Evolutionary conservation across 352 stramenopile genomes (phyloP), one percentile per base, ranked within the genome.

Genomic region (Globisporangium lucens): DNA sequence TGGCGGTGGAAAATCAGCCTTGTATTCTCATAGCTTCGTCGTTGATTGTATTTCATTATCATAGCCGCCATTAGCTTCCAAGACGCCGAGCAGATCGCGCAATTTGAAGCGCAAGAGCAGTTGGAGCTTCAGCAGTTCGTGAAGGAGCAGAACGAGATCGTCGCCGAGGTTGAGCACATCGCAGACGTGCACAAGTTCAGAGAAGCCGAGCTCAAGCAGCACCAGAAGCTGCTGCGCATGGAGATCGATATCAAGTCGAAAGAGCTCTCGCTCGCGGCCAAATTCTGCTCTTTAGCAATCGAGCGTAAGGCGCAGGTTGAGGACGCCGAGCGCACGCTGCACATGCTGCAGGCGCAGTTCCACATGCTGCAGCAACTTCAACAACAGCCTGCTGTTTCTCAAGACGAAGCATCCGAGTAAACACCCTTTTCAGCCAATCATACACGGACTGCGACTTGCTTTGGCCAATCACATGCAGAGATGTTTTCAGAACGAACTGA

Each of bases 151-250:
- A 67, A 35, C 22, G 56, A 70, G 5, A 47, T 75, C 20, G 66
- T 78, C 8, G 12, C 27, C 0, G 63, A 51, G 17, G 66, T 88
- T 17, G 75, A 83, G 52, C 56, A 58, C 12, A 70, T 61, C 7
- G 69, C 78, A 1, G 65, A 74, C 43, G 61, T 61, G 30, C 70
- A 76, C 61, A 84, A 82, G 63, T 72, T 83, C 63, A 30, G 64
- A 15, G 82, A 90, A 41, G 73, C 82, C 9, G 69, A 77, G 60
- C 72, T 86, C 35, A 80, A 76, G 29, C 77, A 88, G 53, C 67
- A 65, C 6, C 80, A 89, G 61, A 89, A 89, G 57, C 66, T 75
- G 43, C 56, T 91, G 27, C 75, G 79, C 22, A 46, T 55, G 3
- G 72, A 86, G 35, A 82, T 87, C 73, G 64, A 68, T 4, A 33